Evolutionary conservation across 2,329 filamentous ascomycete species (phyloP), one percentile per base, ranked within the genome.

Genomic region (Cladosporium velox): DNA sequence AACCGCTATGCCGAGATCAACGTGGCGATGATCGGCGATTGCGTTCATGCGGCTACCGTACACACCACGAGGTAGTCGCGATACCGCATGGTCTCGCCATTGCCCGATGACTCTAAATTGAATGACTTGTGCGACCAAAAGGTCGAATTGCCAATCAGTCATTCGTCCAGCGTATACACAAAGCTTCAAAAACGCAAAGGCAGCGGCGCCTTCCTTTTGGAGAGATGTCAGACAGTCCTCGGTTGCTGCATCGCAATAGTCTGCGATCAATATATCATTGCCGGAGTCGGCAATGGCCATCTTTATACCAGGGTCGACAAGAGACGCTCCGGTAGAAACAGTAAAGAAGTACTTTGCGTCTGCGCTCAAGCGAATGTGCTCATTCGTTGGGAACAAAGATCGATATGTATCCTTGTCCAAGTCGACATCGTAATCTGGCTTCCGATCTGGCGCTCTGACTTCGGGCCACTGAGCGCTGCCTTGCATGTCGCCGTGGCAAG

Each of bases 211-310:
- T 18, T 35, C 26, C 11, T 54, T 54, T 11, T 65, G 64, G 3
- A 61, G 44, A 14, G 64, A 32, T 8, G n/a, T 24, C n/a, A 65
- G 55, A 12, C 30, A n/a, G 12, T 61, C 44, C 28, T 65, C 47
- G 3, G 55, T 30, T 2, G 64, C 64, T 8, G 64, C 64, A 11
- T 65, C 64, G 47, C 64, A 65, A n/a, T 65, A 65, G 15, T 65
- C 64, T n/a, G 41, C 57, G 47, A 65, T 65, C 18, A 65, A 18
- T 21, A 65, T 65, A 10, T 65, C 64, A 47, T 65, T 65, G 5
- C 64, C 64, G n/a, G 64, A 65, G 14, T 65, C 64, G n/a, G 64
- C 57, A 5, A 65, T 61, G n/a, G 57, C 64, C 57, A 55, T 61
- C 21, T 65, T 47, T 10, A 65, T 61, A 2, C 64, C 64, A 3